Evolutionary conservation across 208 protist genomes (phyloP), one percentile per base, ranked within the genome.

Genomic region (Perkinsela sp.): DNA sequence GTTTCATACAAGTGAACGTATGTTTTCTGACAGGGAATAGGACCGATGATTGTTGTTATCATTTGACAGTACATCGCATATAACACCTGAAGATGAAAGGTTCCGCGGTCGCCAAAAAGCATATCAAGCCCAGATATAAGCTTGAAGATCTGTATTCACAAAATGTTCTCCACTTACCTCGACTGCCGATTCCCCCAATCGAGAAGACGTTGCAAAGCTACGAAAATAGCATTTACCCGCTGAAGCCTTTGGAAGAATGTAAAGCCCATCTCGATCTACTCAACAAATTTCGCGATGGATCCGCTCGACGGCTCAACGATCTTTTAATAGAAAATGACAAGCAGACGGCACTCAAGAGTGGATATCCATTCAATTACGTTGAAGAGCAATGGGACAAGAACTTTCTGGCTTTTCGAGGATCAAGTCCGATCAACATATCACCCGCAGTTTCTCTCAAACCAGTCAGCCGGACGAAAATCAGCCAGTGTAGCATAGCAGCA

Each of bases 121-220:
- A n/a, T n/a, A n/a, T n/a, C n/a, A n/a, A n/a, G n/a, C n/a, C n/a
- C n/a, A n/a, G n/a, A n/a, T n/a, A n/a, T n/a, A 68, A 68, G 15
- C 13, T 2, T 28, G 2, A 15, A 2, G 29, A 68, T 28, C 2
- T 68, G 15, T 28, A 85, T 13, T 68, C 77, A 28, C 69, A 76
- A 67, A 92, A 92, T 70, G 80, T 86, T 31, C 79, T 90, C 65
- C 68, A 76, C 48, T 71, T 92, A 29, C 84, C 80, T 2, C 78
- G 87, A 0, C 75, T 90, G 32, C 82, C 84, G 0, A 79, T 92
- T 40, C 87, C 87, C 0, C 66, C 76, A 0, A 66, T 92, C 1
- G 75, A 69, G 0, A 57, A 72, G 16, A 88, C 85, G 2, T 69
- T 77, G 30, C 75, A 82, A 28, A 76, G 79, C 31, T 90, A 92